Conservation (phyloP, 176 grass and related monocot species). For the Thalia dealbata region DNA sequence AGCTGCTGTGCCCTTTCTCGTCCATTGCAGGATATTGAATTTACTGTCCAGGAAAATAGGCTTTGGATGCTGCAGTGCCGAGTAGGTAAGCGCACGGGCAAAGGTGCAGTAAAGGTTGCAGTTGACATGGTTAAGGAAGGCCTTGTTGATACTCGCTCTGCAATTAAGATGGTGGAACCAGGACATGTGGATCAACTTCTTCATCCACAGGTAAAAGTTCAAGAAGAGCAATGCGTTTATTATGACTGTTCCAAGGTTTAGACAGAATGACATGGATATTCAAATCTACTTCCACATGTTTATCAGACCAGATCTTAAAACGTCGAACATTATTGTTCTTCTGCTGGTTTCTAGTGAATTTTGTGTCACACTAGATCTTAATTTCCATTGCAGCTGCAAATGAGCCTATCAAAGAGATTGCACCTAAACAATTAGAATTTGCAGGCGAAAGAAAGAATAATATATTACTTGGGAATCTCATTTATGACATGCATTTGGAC, state of each 20-base stretch:
- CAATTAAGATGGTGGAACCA: constrained; percentile 96
- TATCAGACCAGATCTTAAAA: neutral
- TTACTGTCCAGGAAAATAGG: constrained; percentile 94
- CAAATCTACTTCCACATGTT: neutral
- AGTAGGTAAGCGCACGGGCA: constrained; percentile 72
- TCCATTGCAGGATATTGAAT: constrained; percentile 76
- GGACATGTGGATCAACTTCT: constrained; percentile 97
- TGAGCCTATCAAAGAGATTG: neutral
- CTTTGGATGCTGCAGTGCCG: constrained; percentile 99
- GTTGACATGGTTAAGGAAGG: constrained; percentile 86
- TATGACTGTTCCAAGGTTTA: neutral
- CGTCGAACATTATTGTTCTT: neutral
- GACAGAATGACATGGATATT: neutral
- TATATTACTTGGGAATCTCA: too few relatives aligned
- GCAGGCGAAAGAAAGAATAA: too few relatives aligned
- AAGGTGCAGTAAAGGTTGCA: constrained; percentile 79
- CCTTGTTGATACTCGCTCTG: constrained; percentile 45
- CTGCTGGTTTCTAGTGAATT: neutral
- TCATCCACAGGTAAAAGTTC: constrained; percentile 64
- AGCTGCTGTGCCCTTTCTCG: constrained; percentile 14
- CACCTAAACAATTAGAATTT: too few relatives aligned
- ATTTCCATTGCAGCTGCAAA: neutral
- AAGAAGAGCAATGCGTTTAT: constrained; percentile 5
- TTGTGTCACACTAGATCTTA: neutral
- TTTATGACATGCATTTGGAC: neutral